phyloP scores from a whole-genome alignment of 2,329 filamentous ascomycete species.

The Cryphonectria nitschkei region DNA sequence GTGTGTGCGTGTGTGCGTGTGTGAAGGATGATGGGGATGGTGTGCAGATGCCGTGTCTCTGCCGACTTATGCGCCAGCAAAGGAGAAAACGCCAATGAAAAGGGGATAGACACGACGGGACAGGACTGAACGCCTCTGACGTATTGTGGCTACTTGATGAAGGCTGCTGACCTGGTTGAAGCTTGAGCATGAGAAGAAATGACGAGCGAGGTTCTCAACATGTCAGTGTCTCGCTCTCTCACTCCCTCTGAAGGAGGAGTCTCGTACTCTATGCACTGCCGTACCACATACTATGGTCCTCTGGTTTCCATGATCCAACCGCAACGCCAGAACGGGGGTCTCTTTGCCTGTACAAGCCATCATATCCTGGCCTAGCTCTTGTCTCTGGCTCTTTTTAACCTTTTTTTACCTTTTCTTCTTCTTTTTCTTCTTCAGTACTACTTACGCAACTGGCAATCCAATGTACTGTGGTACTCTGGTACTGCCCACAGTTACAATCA shows the following conservation, averaged over 20 bases:
- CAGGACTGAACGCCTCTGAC: neutral
- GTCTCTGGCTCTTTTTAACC: neutral
- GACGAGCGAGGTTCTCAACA: no score
- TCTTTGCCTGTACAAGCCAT: no score
- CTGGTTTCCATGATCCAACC: no score
- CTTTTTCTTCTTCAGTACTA: no score
- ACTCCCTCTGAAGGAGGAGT: no score
- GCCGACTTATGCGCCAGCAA: neutral
- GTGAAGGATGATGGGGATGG: no score
- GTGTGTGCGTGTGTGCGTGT: no score
- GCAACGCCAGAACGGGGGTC: no score
- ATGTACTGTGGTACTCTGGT: neutral
- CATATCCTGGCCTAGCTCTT: neutral
- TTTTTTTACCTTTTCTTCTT: neutral
- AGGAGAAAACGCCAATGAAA: neutral
- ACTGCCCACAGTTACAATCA: neutral
- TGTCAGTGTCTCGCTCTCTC: neutral
- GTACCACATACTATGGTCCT: no score
- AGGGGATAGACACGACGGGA: neutral
- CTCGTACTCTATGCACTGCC: neutral
- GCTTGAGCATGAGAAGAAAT: neutral
- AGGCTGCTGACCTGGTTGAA: neutral
- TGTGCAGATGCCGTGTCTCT: neutral
- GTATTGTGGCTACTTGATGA: neutral
- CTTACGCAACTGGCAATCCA: neutral